A percentile compares a stretch with the other conserved stretches of the same genome.
Conservation (phyloP, 202 grass and related monocot species). For the Bolboschoenoplectus hybrid region DNA sequence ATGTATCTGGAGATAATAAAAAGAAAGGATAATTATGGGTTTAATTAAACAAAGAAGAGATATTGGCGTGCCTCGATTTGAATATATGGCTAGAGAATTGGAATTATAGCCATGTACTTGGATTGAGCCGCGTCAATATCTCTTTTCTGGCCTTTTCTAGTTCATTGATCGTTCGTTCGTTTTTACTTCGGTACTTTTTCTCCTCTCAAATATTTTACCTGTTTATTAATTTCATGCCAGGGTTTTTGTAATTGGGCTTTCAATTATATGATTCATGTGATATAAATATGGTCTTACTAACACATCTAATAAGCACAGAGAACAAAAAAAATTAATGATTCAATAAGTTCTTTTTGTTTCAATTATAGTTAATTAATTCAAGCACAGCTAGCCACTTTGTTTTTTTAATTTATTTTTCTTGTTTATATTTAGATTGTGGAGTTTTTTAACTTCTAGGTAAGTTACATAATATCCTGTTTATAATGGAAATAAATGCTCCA, state of each 20-base stretch:
- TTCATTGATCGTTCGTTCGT: neutral
- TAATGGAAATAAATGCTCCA: too few relatives aligned
- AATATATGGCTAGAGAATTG: conserved; percentile 36
- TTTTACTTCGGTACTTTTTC: neutral
- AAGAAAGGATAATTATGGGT: neutral
- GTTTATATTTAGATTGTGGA: too few relatives aligned
- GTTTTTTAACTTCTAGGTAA: too few relatives aligned
- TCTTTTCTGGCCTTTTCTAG: conserved; percentile 14
- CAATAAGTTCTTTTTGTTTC: too few relatives aligned
- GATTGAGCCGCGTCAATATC: conserved; percentile 60
- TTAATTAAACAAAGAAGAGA: conserved; percentile 26
- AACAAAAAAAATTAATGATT: neutral
- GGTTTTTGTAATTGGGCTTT: neutral
- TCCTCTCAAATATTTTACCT: neutral
- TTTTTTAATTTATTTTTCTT: too few relatives aligned
- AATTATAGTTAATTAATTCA: too few relatives aligned
- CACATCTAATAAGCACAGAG: neutral
- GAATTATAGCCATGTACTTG: conserved; percentile 40
- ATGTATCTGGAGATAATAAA: neutral
- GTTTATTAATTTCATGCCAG: neutral
- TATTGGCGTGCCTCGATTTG: conserved; percentile 54
- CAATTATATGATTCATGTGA: neutral
- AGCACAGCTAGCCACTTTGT: too few relatives aligned
- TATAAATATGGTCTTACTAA: neutral
- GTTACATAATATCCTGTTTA: too few relatives aligned